Evolutionary conservation across 2,329 filamentous ascomycete species (phyloP).

Genomic region (Metarhizium rileyi): DNA sequence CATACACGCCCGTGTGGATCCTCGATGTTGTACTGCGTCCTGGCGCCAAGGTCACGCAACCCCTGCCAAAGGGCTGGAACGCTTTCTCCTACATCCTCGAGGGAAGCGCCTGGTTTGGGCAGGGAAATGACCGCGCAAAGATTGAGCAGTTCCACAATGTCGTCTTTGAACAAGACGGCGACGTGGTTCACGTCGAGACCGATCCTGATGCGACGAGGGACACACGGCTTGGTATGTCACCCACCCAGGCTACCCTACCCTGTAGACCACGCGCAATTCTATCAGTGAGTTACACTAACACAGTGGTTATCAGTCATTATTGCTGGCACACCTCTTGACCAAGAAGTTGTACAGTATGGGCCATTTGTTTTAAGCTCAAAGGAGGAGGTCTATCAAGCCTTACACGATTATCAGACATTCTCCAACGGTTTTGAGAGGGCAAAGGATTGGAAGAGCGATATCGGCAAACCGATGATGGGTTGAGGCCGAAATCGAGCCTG

Average conservation of each 20-base stretch:
- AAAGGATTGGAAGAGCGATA: constrained; percentile 72
- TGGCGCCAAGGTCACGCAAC: constrained; percentile 67
- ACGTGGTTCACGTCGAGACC: constrained; percentile 63
- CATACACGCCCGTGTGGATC: constrained; percentile 96
- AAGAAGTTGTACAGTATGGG: constrained; percentile 74
- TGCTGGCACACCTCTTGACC: constrained; percentile 70
- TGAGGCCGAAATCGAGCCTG: constrained; percentile 11
- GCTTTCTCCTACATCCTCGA: constrained; percentile 80
- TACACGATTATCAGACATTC: constrained; percentile 63
- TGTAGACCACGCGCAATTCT: no score
- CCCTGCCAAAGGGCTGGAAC: constrained; percentile 74
- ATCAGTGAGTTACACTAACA: not conserved
- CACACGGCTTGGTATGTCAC: constrained; percentile 36
- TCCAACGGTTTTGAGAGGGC: constrained; percentile 75
- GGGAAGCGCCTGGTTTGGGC: constrained; percentile 57
- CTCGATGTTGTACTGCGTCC: constrained; percentile 74
- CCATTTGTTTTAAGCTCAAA: constrained; percentile 70
- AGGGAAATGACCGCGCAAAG: constrained; percentile 36
- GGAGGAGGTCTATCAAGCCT: constrained; percentile 65
- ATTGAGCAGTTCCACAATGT: constrained; percentile 76
- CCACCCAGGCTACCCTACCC: not conserved
- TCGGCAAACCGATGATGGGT: constrained; percentile 63
- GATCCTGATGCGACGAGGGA: constrained; percentile 51
- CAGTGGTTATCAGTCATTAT: constrained; percentile 46
- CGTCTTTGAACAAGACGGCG: constrained; percentile 73